A percentile compares a stretch with the other conserved stretches of the same genome.
These are phyloP conservation scores for Cladobotryum mycophilum DNA, from an alignment of 2,329 filamentous ascomycete genomes.

Conservation along the genomic window DNA sequence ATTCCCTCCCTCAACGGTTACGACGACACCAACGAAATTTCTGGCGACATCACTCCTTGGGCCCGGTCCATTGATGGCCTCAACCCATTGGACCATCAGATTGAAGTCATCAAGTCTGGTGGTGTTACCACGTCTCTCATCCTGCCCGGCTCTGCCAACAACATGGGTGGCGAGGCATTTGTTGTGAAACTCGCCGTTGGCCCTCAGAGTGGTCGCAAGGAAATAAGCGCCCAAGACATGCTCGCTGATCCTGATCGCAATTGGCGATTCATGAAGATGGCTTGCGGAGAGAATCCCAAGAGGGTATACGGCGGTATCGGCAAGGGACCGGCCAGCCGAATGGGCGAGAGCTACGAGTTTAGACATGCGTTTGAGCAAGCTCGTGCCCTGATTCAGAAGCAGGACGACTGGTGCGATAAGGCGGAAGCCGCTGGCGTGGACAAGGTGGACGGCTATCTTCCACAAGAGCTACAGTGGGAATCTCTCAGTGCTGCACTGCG, in stretches of 20 bases:
- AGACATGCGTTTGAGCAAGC: constrained; percentile 62
- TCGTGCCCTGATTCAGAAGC: constrained; percentile 46
- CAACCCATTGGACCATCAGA: constrained; percentile 56
- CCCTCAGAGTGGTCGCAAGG: constrained; percentile 50
- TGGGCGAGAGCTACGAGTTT: constrained; percentile 66
- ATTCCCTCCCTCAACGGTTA: constrained; percentile 50
- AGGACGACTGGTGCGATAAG: constrained; percentile 62
- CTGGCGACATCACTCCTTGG: constrained; percentile 59
- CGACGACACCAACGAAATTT: constrained; percentile 58
- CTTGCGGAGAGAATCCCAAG: constrained; percentile 66
- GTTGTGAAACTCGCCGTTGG: constrained; percentile 64
- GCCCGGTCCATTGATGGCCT: constrained; percentile 61
- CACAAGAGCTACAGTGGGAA: constrained; percentile 58
- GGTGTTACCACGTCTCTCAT: constrained; percentile 65
- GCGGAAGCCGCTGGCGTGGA: constrained; percentile 46
- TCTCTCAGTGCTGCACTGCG: constrained; percentile 55
- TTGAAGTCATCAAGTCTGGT: constrained; percentile 64
- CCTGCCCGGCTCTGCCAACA: constrained; percentile 64
- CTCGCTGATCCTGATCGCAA: constrained; percentile 58
- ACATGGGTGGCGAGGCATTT: constrained; percentile 65
- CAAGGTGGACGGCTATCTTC: constrained; percentile 51
- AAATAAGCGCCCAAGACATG: constrained; percentile 58
- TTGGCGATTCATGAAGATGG: constrained; percentile 73
- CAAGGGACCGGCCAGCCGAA: constrained; percentile 49
- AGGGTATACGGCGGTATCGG: constrained; percentile 51